These are phyloP conservation scores for Zoysia pacifica DNA, from an alignment of 176 grass and related monocot genomes.

Conservation along the genomic window DNA sequence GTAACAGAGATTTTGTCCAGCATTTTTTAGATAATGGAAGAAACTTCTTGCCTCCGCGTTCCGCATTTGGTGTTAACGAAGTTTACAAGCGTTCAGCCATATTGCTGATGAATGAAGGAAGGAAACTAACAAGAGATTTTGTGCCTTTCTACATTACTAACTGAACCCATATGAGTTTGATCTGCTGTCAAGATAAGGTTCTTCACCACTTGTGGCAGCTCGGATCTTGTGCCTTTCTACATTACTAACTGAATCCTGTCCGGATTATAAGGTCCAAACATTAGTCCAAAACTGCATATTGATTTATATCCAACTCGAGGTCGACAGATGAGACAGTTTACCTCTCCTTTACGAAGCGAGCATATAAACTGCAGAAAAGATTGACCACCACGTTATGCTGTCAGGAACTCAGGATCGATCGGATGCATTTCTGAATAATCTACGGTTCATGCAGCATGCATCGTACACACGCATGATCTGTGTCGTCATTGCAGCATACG, in stretches of 20 bases:
- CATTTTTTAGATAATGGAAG: too few relatives aligned
- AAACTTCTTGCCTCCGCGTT: too few relatives aligned
- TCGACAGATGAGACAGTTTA: background rate
- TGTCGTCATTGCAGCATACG: background rate
- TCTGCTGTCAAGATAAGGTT: slow-evolving; percentile 21
- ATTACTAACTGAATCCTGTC: background rate
- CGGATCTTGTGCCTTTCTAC: background rate
- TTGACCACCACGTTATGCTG: slow-evolving; percentile 5
- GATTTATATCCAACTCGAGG: background rate
- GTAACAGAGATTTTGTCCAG: background rate
- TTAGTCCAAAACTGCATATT: slow-evolving; percentile 28
- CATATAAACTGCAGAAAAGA: slow-evolving; percentile 12
- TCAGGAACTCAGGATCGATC: background rate
- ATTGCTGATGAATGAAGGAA: too few relatives aligned
- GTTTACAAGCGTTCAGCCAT: too few relatives aligned
- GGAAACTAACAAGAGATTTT: too few relatives aligned
- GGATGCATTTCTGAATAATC: background rate
- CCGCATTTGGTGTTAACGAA: too few relatives aligned
- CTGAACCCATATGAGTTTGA: background rate
- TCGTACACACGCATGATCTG: slow-evolving; percentile 9
- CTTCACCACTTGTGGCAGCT: slow-evolving; percentile 1
- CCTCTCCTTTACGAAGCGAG: slow-evolving; percentile 7
- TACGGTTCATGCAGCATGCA: background rate
- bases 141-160: too few relatives aligned
- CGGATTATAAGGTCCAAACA: slow-evolving; percentile 10